Evolutionary conservation across 768 basidiomycete genomes (phyloP), one percentile per base, ranked within the genome.

Genomic region (Lactarius akahatsu): DNA sequence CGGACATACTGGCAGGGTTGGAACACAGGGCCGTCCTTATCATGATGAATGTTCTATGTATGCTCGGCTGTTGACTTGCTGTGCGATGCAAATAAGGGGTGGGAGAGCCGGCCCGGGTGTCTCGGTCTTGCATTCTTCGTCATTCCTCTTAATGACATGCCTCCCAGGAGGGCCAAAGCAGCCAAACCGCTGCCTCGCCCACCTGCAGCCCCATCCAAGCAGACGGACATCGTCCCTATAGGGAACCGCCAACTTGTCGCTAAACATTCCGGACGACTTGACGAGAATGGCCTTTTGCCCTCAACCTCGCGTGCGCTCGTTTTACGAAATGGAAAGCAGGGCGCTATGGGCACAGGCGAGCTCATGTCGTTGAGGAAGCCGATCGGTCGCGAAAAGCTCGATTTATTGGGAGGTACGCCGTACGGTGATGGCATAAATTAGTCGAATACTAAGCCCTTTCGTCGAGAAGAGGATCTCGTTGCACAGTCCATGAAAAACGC

Each of bases 381-480:
- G 68, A 86, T 82, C 58, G 92, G 92, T 1, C 82, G 89, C 72
- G 91, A 92, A 76, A 92, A 92, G 72, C 80, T 94, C 36, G 90
- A 91, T 74, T 80, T 92, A 30, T 77, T 92, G 36, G 89, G 89
- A 70, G 90, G 92, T 90, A 72, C 65, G 78, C 76, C 40, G 30
- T 45, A 41, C 47, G 45, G 40, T 56, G 55, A 52, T 69, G 66
- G 65, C 65, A 70, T 55, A 45, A 62, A 64, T 62, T 26, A 30
- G 23, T 55, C 41, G 40, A 30, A 36, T 23, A 54, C 59, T 26
- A 41, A 64, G 56, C 28, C 43, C 54, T 57, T 60, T 65, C n/a
- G 69, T 61, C 55, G 40, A 59, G 50, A 59, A 92, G 90, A 90
- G 85, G 89, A 91, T 73, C 82, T 90, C 57, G 77, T 86, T 55